A percentile compares a stretch with the other conserved stretches of the same genome.
These are phyloP conservation scores for Colletotrichum paranaense DNA, from an alignment of 2,329 filamentous ascomycete species.

Conservation along the genomic window DNA sequence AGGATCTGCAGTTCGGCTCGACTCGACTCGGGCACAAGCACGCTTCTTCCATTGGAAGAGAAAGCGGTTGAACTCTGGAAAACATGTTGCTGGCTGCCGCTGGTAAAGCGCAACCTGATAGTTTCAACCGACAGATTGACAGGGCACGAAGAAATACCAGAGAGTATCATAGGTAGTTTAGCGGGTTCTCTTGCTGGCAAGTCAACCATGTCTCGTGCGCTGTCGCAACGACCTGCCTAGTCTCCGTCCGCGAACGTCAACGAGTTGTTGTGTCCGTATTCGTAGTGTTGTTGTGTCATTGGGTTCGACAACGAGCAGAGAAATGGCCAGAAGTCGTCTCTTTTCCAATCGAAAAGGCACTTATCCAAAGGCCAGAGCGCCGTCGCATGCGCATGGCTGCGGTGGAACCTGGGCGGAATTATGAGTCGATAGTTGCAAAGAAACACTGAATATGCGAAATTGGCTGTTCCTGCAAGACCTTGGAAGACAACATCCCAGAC, in stretches of 20 bases:
- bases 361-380: not conserved
- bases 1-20: not conserved
- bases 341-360: not conserved
- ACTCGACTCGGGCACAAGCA: not conserved
- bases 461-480: slow-evolving; percentile 6
- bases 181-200: not conserved
- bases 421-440: not conserved
- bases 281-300: not conserved
- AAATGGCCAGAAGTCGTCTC: not conserved
- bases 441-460: not conserved
- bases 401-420: not conserved
- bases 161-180: not conserved
- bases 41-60: not conserved
- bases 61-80: not conserved
- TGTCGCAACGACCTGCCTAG: not conserved
- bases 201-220: not conserved
- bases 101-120: not conserved
- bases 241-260: not conserved
- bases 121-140: not conserved
- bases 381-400: not conserved
- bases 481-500: slow-evolving; percentile 4
- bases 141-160: not conserved
- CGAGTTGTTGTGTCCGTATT: not conserved
- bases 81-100: too few relatives aligned
- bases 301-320: not conserved